Evolutionary conservation across 345 rosid genomes (phyloP), one percentile per base, ranked within the genome.

Genomic region (Salix arbutifolia): DNA sequence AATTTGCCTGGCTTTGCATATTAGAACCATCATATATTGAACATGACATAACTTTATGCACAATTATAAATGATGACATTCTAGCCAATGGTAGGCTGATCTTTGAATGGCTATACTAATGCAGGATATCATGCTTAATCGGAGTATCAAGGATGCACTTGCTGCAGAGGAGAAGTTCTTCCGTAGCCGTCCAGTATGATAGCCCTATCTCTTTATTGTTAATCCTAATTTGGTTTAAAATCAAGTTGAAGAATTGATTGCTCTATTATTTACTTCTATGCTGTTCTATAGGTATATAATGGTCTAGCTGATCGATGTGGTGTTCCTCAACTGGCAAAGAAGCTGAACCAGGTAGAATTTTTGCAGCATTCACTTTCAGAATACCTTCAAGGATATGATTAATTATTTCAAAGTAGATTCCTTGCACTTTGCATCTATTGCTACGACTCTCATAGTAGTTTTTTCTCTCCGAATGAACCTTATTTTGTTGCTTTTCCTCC

Each of bases 281-380:
- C 23, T 70, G 19, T 33, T 71, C 5, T 23, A 67, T 66, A 95
- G 97, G 93, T 86, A 50, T 95, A 95, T 85, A 91, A 83, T 72
- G 88, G 89, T 83, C 85, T 95, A n/a, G 89, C 89, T n/a, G 99
- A 93, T 85, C 91, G 94, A 19, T 93, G 96, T 89, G 99, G 99
- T 52, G 86, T 93, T 80, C 93, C 98, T 76, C 98, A 95, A 78
- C 62, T 93, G 84, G 99, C 98, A 48, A 95, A 93, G 86, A 95
- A 91, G 83, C 85, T 95, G 88, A 95, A 95, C 79, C 97, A 91
- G 94, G 99, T 93, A 88, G 58, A 65, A 70, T 40, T 19, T 69
- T 62, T 83, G 70, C 11, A 48, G 46, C 65, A 40, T 40, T 72
- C 72, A 37, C 70, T 14, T 9, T 21, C 23, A 48, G 26, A 72